These are phyloP conservation scores for Debaryomyces prosopidis DNA, from an alignment of 805 yeast species.

Conservation along the genomic window DNA sequence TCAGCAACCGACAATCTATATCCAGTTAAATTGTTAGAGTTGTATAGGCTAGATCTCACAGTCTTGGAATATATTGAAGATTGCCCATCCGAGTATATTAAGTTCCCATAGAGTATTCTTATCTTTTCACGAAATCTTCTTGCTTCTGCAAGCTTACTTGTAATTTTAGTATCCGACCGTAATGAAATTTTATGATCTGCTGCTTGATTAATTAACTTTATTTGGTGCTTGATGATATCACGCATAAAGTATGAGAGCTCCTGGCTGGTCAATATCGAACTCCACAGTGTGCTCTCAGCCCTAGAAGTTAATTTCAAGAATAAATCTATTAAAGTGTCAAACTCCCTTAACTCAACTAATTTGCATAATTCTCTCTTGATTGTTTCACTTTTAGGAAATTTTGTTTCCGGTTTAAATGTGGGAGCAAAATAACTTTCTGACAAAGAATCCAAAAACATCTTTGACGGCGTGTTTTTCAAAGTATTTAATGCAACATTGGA, in stretches of 20 bases:
- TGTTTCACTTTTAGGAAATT: conserved; percentile 6
- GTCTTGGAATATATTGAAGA: conserved; percentile 19
- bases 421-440: conserved; percentile 14
- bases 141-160: conserved; percentile 9
- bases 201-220: conserved; percentile 9
- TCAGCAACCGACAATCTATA: conserved; percentile 23
- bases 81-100: conserved; percentile 17
- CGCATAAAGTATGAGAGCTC: conserved; percentile 22
- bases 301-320: conserved; percentile 13
- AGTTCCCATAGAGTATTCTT: conserved; percentile 24
- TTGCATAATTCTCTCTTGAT: conserved; percentile 14
- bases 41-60: conserved; percentile 16
- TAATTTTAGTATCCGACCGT: not conserved
- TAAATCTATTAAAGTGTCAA: conserved; percentile 13
- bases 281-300: conserved; percentile 4
- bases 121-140: conserved; percentile 16
- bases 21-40: conserved; percentile 10
- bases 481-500: not conserved
- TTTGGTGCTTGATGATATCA: conserved; percentile 19
- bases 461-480: conserved; percentile 2
- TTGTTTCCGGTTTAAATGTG: conserved; percentile 1
- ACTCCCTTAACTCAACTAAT: conserved; percentile 14
- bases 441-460: conserved; percentile 10
- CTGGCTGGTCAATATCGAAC: conserved; percentile 10
- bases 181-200: conserved; percentile 9